Evolutionary conservation across 2,329 filamentous ascomycete species (phyloP), one percentile per base, ranked within the genome.

Genomic region (Fusarium vanettenii): DNA sequence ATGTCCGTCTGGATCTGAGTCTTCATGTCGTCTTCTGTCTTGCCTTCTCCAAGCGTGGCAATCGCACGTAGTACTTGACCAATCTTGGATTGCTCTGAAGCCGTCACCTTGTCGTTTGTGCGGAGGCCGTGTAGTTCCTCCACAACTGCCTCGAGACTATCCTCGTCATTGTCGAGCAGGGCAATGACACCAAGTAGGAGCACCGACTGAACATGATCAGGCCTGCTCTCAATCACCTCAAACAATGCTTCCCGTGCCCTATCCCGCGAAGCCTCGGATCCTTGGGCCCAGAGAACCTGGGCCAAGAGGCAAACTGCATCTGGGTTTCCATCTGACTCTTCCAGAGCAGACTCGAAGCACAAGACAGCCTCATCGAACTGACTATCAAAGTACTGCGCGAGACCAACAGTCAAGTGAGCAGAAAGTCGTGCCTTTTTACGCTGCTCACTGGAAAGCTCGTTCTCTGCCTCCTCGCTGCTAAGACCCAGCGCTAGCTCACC

Each of bases 231-330:
- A 14, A 98, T 92, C 39, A 93, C 92, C 16, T 92, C 92, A 78
- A 98, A 96, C 1, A 99, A 88, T 73, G 94, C 90, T 62, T 93
- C 91, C 5, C 95, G 90, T 18, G 96, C 95, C 71, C 93, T 91
- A 60, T 92, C 90, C 56, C 92, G 91, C 65, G 95, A 93, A 1
- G 92, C 88, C 8, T 92, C 90, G 0, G 92, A 91, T 10, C 94
- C 95, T 74, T 94, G 95, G 0, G 95, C 95, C 96, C 97, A 99
- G 0, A 98, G 88, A 0, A 98, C 94, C 82, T 98, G 95, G 0
- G 95, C 94, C 14, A 98, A 87, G 14, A 98, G 87, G 79, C 95
- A 98, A 0, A 95, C 92, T 1, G 96, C 93, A 79, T 98, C 95
- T 0, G 95, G 93, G 71, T 95, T 92, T 41, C 90, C 89, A 33